A percentile compares a stretch with the other conserved stretches of the same genome.
Conservation (phyloP, 2,329 filamentous ascomycete genomes). For the Parascedosporium putredinis region DNA sequence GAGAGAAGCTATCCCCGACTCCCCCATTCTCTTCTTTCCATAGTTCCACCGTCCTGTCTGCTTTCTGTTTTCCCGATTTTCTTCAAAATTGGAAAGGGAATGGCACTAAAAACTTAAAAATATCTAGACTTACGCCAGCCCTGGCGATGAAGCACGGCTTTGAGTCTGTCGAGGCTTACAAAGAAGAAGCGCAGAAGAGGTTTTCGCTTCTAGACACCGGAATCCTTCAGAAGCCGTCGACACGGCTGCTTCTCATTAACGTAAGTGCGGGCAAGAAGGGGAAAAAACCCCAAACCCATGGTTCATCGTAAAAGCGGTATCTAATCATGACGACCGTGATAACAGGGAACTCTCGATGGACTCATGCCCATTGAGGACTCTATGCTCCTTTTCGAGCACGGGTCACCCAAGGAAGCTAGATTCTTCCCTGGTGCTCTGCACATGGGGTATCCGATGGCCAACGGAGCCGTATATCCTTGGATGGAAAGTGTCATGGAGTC, state of each 20-base stretch:
- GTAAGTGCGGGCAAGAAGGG: slow-evolving; percentile 30
- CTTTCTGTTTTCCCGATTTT: no score
- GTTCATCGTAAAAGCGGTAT: no score
- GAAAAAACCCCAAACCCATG: neutral
- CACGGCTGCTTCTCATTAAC: slow-evolving; percentile 50
- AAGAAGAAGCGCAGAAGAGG: slow-evolving; percentile 42
- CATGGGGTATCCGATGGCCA: slow-evolving; percentile 58
- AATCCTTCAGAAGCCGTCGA: slow-evolving; percentile 43
- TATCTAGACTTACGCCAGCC: slow-evolving; percentile 39
- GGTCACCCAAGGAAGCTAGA: slow-evolving; percentile 50
- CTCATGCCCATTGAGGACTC: slow-evolving; percentile 60
- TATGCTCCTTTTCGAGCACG: slow-evolving; percentile 53
- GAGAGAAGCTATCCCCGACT: no score
- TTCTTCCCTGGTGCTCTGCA: slow-evolving; percentile 53
- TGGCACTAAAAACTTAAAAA: no score
- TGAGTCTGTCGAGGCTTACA: slow-evolving; percentile 41
- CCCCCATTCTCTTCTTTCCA: no score
- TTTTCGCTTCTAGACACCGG: slow-evolving; percentile 53
- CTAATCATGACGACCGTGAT: neutral
- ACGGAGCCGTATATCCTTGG: slow-evolving; percentile 48
- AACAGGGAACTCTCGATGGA: slow-evolving; percentile 49
- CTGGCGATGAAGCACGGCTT: slow-evolving; percentile 56
- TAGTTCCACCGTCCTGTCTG: no score
- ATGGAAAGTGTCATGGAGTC: slow-evolving; percentile 46
- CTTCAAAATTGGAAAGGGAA: no score